Conservation (phyloP, 345 rosid genomes). For the Citropsis articulata region DNA sequence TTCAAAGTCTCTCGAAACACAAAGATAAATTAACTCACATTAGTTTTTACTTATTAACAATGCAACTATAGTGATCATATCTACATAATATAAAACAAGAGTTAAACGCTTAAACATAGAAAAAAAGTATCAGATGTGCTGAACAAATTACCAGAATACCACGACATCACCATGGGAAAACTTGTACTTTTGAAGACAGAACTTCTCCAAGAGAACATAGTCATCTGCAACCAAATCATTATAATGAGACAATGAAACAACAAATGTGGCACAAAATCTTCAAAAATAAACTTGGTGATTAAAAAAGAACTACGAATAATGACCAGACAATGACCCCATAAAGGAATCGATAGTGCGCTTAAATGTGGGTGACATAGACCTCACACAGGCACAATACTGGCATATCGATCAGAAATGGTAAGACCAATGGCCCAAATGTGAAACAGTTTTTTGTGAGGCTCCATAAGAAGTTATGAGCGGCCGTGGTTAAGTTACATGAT, state of each 20-base stretch:
- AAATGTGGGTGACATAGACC: slow-evolving; percentile 91
- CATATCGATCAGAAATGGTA: slow-evolving; percentile 66
- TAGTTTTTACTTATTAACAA: background rate
- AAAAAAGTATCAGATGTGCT: background rate
- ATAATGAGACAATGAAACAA: slow-evolving; percentile 12
- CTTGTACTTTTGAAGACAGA: slow-evolving; percentile 67
- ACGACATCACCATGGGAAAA: slow-evolving; percentile 81
- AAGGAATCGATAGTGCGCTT: slow-evolving; percentile 43
- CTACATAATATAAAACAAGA: background rate
- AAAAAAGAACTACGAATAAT: background rate
- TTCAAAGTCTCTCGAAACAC: background rate
- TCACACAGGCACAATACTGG: slow-evolving; percentile 51
- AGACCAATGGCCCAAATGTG: slow-evolving; percentile 53
- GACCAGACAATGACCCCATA: slow-evolving; percentile 28
- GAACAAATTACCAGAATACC: slow-evolving; percentile 58
- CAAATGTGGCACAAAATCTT: background rate
- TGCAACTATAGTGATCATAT: background rate
- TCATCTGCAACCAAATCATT: slow-evolving; percentile 60
- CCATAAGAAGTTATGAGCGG: slow-evolving; percentile 45
- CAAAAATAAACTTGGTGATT: background rate
- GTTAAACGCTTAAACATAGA: background rate
- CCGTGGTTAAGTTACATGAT: too few species aligned
- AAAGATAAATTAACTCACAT: background rate
- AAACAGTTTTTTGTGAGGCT: slow-evolving; percentile 45
- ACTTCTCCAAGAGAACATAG: slow-evolving; percentile 70